A percentile compares a stretch with the other conserved stretches of the same genome.
Conservation (phyloP, 805 yeast species). For the Nakazawaea molendinolei region DNA sequence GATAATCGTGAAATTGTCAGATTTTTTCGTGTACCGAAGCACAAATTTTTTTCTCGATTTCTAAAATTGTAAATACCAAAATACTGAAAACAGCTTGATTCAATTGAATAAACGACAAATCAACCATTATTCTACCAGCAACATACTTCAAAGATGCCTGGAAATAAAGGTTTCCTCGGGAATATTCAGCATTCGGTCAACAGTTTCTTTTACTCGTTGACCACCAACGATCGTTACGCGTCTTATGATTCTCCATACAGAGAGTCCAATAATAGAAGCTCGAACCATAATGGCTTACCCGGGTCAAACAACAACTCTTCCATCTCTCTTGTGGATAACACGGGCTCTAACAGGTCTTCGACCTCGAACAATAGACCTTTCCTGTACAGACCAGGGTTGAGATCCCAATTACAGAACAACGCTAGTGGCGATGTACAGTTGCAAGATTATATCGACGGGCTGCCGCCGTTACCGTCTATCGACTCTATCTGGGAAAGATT, state of each 20-base stretch:
- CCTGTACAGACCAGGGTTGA: conserved; percentile 34
- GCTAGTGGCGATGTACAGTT: conserved; percentile 53
- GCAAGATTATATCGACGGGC: conserved; percentile 35
- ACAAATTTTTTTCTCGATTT: neutral
- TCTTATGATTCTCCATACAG: conserved; percentile 36
- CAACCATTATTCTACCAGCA: no score
- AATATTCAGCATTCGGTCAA: conserved; percentile 26
- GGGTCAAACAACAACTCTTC: conserved; percentile 30
- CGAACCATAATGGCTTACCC: conserved; percentile 14
- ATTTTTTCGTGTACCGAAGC: no score
- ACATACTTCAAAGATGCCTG: neutral
- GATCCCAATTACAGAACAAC: conserved; percentile 31
- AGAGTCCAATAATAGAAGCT: conserved; percentile 15
- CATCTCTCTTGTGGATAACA: conserved; percentile 32
- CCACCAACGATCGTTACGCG: conserved; percentile 56
- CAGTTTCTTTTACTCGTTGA: conserved; percentile 36
- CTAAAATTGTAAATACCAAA: neutral
- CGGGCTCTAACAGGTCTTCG: conserved; percentile 32
- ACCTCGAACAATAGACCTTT: conserved; percentile 32
- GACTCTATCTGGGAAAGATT: conserved; percentile 84
- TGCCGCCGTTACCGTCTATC: conserved; percentile 56
- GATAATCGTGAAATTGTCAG: no score
- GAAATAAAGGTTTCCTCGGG: conserved; percentile 19
- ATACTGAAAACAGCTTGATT: neutral
- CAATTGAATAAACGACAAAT: no score